A percentile compares a stretch with the other conserved stretches of the same genome.
Evolutionary conservation across 1,284 basidiomycete genomes (phyloP).

Genomic region (Mixia osmundae): DNA sequence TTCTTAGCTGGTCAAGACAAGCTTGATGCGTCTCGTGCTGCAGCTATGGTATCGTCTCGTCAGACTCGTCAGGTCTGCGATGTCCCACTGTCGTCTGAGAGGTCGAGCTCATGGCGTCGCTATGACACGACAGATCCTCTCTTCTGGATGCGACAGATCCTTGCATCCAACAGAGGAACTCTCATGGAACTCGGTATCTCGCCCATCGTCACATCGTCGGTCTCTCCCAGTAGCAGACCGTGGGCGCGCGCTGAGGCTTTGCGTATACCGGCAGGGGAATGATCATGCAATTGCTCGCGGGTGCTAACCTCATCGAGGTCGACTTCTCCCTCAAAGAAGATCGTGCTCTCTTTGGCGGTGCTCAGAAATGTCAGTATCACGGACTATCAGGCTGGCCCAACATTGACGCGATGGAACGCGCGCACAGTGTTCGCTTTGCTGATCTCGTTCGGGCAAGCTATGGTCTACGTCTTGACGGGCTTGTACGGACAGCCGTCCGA

Average conservation of each 20-base stretch:
- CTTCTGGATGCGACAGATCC: constrained; percentile 98
- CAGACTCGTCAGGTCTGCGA: constrained; percentile 45
- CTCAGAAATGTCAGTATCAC: constrained; percentile 67
- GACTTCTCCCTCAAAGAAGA: constrained; percentile 96
- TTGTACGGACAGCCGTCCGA: constrained; percentile 85
- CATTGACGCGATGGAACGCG: neutral
- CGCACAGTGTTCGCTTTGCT: constrained; percentile 74
- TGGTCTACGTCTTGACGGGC: constrained; percentile 90
- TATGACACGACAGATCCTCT: constrained; percentile 41
- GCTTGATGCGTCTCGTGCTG: too few relatives aligned
- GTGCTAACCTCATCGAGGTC: constrained; percentile 90
- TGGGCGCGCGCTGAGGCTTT: neutral
- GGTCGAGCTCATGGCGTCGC: neutral
- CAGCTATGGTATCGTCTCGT: constrained; percentile 97
- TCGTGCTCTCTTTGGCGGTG: constrained; percentile 79
- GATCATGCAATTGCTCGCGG: constrained; percentile 98
- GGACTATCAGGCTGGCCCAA: neutral
- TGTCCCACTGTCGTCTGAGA: neutral
- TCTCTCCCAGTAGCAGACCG: neutral
- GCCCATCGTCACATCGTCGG: constrained; percentile 65
- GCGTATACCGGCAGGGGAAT: constrained; percentile 39
- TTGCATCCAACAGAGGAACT: constrained; percentile 92
- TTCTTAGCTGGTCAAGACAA: constrained; percentile 20
- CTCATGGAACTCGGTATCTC: constrained; percentile 98
- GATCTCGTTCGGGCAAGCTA: constrained; percentile 87